Base-by-base conservation (phyloP, 345 rosid species). In the Angophora floribunda region DNA sequence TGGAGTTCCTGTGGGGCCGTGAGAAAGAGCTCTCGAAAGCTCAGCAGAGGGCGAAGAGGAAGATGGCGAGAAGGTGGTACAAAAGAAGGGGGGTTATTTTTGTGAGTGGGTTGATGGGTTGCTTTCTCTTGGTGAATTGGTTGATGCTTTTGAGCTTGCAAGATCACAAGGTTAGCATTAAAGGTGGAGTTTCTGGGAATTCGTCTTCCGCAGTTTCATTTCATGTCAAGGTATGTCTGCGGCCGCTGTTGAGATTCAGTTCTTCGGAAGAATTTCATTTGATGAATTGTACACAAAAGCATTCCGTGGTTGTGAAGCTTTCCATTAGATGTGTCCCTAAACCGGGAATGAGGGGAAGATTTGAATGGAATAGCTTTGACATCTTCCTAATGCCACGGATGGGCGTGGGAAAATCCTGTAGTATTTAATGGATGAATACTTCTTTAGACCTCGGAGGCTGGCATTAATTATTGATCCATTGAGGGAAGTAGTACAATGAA, bases 91-190 rank as follows among this genome's bases (percentile, higher is more conserved):
- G 93, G 86, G 91, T 93, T 11, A 87, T 93, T 13, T 92, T 86
- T 52, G 87, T 92, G 88, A 88, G 93, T 88, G 93, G 89, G 11
- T 93, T 97, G 93, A 89, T 95, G 82, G 94, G 88, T 82, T 93
- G 95, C 89, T 97, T 95, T 90, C 94, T 98, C 90, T 86, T 96
- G 75, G 94, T 95, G 49, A 95, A 97, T 90, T 95, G 96, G 95
- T 92, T 94, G 86, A 94, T 97, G 98, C 92, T 97, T 59, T 90
- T 92, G 87, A 92, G 94, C 87, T 93, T 98, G 44, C 97, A 95
- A 61, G 95, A 92, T 88, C 92, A 89, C 59, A 92, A 92, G 78
- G 86, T 91, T 47, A 91, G 91, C 88, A 86, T 86, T 52, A 92
- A 89, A 52, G 88, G 86, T 32, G 89, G 88, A 36, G 91, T 91